phyloP scores from a whole-genome alignment of 2,329 filamentous ascomycete genomes.

The Massarina eburnea region DNA sequence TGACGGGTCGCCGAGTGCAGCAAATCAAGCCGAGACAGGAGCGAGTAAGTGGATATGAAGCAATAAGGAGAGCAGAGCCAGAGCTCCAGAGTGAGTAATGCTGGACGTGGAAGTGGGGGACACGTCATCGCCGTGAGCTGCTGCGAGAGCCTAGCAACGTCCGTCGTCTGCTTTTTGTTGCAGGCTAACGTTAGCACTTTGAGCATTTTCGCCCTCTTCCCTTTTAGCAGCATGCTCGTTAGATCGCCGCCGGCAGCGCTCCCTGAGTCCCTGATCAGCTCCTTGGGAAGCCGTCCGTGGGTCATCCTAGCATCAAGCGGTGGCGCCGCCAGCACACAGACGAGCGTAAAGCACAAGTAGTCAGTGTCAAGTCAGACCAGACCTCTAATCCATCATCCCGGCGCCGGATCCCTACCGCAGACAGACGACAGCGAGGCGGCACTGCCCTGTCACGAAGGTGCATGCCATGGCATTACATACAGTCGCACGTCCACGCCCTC shows the following conservation, averaged over 20 bases:
- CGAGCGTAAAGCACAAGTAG: conserved; percentile 31
- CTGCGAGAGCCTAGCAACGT: conserved; percentile 14
- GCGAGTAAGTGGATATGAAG: conserved; percentile 27
- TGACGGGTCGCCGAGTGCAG: conserved; percentile 22
- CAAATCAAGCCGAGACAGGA: conserved; percentile 26
- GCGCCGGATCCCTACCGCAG: conserved; percentile 22
- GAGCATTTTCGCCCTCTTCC: conserved; percentile 25
- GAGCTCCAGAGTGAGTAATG: conserved; percentile 23
- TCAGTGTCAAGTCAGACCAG: conserved; percentile 34
- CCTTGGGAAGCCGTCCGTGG: conserved; percentile 35
- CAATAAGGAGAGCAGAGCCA: conserved; percentile 21
- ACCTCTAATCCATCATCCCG: conserved; percentile 35
- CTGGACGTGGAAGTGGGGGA: conserved; percentile 26
- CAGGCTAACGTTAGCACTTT: conserved; percentile 29
- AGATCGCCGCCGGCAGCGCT: conserved; percentile 31
- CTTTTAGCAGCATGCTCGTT: conserved; percentile 29
- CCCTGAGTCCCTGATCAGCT: conserved; percentile 37
- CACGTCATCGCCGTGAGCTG: conserved; percentile 36
- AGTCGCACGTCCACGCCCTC: conserved; percentile 23
- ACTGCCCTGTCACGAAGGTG: conserved; percentile 27
- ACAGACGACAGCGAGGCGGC: conserved; percentile 7
- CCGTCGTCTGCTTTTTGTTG: conserved; percentile 29
- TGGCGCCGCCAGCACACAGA: conserved; percentile 40
- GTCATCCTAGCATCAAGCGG: conserved; percentile 27
- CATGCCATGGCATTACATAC: conserved; percentile 37